Base-by-base conservation (phyloP, 257 asterid genomes). In the Avicennia marina region DNA sequence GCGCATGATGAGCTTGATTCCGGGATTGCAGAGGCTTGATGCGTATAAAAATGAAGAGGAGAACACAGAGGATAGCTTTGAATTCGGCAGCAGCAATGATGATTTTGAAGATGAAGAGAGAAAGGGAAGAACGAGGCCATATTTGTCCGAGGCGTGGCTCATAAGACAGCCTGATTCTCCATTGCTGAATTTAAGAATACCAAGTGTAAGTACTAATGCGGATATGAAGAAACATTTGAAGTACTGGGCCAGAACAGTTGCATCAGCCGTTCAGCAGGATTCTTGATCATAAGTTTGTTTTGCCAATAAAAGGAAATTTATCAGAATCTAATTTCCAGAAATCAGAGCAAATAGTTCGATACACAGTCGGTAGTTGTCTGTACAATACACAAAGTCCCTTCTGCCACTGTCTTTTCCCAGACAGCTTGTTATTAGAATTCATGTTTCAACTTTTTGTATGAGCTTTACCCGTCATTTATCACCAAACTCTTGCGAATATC, bases 161-260 rank as follows among this genome's bases (percentile, higher is more conserved):
- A 67, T 75, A 1, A 72, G 52, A 24, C 61, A 72, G 22, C 73
- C 78, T 0, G 76, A 78, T 61, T 81, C 78, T 15, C 82, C 78
- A 16, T 58, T 78, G 56, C 47, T 81, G 58, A 78, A 75, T 27
- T 25, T 78, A 26, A 64, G 62, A 15, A 53, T 75, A 8, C 82
- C 80, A 21, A 58, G 52, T 34, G 62, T 41, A 26, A 65, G 74
- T n/a, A 56, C 68, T 10, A 40, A 69, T 47, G 74, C 74, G 10
- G 80, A 75, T 52, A 75, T 78, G 82, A 81, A 81, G 78, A 78
- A 70, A 18, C 80, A 75, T 59, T 26, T 81, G 46, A 81, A 43
- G 64, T 64, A 47, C 16, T 81, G 88, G 88, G 88, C 85, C 26
- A 63, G 67, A 62, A 69, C 72, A 3, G 82, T 81, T 31, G 88